phyloP scores from a whole-genome alignment of 225 moss, liverwort and hornwort genomes.

The Pseudoscleropodium purum region DNA sequence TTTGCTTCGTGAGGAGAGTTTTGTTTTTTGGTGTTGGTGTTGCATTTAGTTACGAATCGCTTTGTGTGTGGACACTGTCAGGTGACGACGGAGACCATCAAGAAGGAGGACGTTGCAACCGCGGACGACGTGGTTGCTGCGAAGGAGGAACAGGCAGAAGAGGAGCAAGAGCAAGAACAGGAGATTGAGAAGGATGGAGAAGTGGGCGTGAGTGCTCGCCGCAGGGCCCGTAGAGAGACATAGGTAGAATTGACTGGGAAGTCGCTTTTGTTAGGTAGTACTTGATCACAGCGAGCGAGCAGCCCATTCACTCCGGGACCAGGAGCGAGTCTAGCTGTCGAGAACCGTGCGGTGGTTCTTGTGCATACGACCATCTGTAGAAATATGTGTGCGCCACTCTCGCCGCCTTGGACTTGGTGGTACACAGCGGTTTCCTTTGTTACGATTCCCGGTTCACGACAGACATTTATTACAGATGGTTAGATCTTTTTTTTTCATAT shows the following conservation, averaged over 20 bases:
- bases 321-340: conserved; percentile 8
- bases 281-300: conserved; percentile 7
- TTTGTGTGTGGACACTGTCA: neutral
- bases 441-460: conserved; percentile 1
- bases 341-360: conserved; percentile 15
- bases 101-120: conserved; percentile 31
- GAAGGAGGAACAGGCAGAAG: conserved; percentile 6
- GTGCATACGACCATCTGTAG: conserved; percentile 33
- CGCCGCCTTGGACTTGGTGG: neutral
- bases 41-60: neutral
- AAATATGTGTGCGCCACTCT: conserved; percentile 7
- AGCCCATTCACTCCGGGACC: conserved; percentile 1
- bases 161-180: conserved; percentile 26
- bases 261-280: conserved; percentile 23
- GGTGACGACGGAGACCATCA: conserved; percentile 8
- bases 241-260: conserved; percentile 18
- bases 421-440: conserved; percentile 17
- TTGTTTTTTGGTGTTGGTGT: neutral
- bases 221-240: conserved; percentile 38
- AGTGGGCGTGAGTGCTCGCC: conserved; percentile 4
- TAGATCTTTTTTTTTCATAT: conserved; percentile 15
- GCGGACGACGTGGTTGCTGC: conserved; percentile 16
- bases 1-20: neutral
- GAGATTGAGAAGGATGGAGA: conserved; percentile 43
- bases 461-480: conserved; percentile 37